Evolutionary conservation across 345 rosid genomes (phyloP).

Genomic region (Moringa oleifera): DNA sequence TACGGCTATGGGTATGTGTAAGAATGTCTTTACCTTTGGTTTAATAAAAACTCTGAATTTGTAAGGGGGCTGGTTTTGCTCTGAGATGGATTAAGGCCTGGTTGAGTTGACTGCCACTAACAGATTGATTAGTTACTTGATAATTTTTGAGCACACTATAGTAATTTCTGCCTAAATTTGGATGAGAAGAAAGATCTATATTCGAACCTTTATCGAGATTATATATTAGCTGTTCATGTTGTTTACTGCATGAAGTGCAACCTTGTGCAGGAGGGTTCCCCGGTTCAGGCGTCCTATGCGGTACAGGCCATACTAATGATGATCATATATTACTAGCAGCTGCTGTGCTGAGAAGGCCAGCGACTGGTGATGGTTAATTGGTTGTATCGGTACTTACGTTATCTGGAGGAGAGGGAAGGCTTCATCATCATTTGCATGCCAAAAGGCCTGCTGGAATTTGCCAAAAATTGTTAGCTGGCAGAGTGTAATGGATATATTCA

Average conservation of each 20-base stretch:
- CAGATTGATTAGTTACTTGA: not conserved
- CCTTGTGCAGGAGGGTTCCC: constrained; percentile 77
- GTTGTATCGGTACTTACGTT: too few relatives aligned
- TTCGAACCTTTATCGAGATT: too few relatives aligned
- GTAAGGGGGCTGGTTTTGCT: not conserved
- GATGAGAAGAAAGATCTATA: too few relatives aligned
- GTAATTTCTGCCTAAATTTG: too few relatives aligned
- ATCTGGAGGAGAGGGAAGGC: too few relatives aligned
- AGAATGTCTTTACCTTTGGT: constrained; percentile 6
- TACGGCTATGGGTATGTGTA: constrained; percentile 73
- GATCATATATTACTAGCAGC: constrained; percentile 3
- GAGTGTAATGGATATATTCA: constrained; percentile 16
- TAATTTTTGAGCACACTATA: not conserved
- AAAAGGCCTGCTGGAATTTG: constrained; percentile 19
- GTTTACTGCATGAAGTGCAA: not conserved
- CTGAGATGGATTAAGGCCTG: not conserved
- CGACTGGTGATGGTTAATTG: constrained; percentile 4
- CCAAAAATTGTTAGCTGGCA: constrained; percentile 18
- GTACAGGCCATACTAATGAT: constrained; percentile 76
- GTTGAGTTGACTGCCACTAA: not conserved
- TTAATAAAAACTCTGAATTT: not conserved
- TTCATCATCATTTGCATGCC: constrained; percentile 17
- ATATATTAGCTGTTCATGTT: too few relatives aligned
- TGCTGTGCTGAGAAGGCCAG: constrained; percentile 7
- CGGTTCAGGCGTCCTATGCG: constrained; percentile 91